Conservation (phyloP, 2,329 filamentous ascomycete species). For the Whalleya microplaca region DNA sequence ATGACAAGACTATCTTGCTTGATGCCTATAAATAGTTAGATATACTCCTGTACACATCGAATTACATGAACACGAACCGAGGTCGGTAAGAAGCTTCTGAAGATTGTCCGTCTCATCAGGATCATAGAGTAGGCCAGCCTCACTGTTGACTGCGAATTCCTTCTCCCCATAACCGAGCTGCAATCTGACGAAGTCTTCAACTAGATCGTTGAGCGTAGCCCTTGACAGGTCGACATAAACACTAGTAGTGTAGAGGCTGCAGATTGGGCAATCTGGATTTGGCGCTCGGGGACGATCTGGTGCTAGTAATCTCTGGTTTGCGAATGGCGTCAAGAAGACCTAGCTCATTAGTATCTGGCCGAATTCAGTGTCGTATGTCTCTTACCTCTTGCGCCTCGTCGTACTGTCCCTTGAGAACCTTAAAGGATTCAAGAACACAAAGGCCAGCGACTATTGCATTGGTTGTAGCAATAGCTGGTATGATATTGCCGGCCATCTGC, state of each 20-base stretch:
- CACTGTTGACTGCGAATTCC: slow-evolving; percentile 78
- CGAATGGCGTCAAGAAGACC: slow-evolving; percentile 79
- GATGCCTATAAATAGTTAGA: slow-evolving; percentile 56
- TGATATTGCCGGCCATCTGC: slow-evolving; percentile 99
- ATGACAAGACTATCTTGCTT: slow-evolving; percentile 77
- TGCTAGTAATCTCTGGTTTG: slow-evolving; percentile 59
- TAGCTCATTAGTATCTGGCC: slow-evolving; percentile 35
- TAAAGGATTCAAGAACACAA: slow-evolving; percentile 91
- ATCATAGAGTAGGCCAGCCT: slow-evolving; percentile 82
- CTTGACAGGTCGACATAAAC: slow-evolving; percentile 69
- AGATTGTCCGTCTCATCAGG: slow-evolving; percentile 87
- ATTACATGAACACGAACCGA: slow-evolving; percentile 54
- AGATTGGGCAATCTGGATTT: slow-evolving; percentile 83
- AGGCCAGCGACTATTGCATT: slow-evolving; percentile 95
- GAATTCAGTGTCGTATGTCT: slow-evolving; percentile 1
- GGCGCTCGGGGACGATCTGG: slow-evolving; percentile 63
- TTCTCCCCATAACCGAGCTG: slow-evolving; percentile 76
- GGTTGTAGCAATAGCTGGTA: slow-evolving; percentile 95
- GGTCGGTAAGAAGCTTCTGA: slow-evolving; percentile 74
- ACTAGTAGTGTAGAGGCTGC: slow-evolving; percentile 71
- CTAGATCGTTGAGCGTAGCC: slow-evolving; percentile 78
- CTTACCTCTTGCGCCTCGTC: slow-evolving; percentile 73
- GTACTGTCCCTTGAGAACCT: slow-evolving; percentile 77
- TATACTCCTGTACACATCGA: slow-evolving; percentile 2
- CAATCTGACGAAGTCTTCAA: slow-evolving; percentile 71